Conservation (phyloP, 2,329 filamentous ascomycete species). For the Tympanopsis confertula region DNA sequence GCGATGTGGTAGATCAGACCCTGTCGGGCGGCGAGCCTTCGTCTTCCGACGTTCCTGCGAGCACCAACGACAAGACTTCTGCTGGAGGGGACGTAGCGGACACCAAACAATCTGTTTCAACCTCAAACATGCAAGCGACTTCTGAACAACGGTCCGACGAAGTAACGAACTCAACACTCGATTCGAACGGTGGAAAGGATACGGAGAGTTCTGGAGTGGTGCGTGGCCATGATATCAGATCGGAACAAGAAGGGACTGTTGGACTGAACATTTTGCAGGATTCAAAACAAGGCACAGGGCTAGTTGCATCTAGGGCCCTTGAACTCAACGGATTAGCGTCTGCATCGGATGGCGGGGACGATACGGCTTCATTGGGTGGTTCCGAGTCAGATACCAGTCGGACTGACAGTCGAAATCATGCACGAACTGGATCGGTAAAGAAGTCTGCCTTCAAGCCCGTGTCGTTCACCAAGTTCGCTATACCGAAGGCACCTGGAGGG, state of each 20-base stretch:
- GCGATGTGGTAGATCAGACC: conserved; percentile 63
- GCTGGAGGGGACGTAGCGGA: conserved; percentile 34
- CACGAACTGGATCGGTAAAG: conserved; percentile 39
- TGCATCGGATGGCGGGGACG: conserved; percentile 21
- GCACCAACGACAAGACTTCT: conserved; percentile 37
- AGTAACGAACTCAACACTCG: too few species aligned
- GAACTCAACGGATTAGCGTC: conserved; percentile 23
- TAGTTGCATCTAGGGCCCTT: conserved; percentile 19
- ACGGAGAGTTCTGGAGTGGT: too few species aligned
- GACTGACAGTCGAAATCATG: conserved; percentile 27
- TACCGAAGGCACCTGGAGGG: conserved; percentile 48
- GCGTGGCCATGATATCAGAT: too few species aligned
- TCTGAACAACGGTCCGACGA: conserved; percentile 10
- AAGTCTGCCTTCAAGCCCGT: conserved; percentile 55
- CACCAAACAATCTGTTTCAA: conserved; percentile 23
- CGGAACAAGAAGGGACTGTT: conserved; percentile 10
- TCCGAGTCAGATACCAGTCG: conserved; percentile 54
- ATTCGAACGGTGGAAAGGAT: too few species aligned
- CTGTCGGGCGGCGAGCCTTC: conserved; percentile 52
- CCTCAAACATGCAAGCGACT: conserved; percentile 14
- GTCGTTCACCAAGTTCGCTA: conserved; percentile 54
- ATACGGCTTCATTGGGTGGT: conserved; percentile 29
- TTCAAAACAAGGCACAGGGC: conserved; percentile 15
- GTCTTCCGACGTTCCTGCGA: conserved; percentile 56
- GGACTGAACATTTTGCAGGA: conserved; percentile 7